Conservation (phyloP, 768 basidiomycete genomes). For the Neoboletus magnificus region DNA sequence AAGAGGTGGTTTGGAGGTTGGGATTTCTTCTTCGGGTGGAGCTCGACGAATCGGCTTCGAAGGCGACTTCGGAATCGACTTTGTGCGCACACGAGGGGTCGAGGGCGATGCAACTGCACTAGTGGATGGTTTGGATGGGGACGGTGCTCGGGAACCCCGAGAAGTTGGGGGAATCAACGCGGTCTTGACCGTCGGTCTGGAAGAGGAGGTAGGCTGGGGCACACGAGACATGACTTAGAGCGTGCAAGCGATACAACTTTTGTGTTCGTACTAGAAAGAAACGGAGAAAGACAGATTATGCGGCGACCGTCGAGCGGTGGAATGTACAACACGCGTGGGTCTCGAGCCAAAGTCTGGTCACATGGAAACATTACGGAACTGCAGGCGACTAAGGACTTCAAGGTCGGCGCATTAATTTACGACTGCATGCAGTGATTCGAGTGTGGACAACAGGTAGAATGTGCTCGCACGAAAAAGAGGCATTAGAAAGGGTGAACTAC, state of each 20-base stretch:
- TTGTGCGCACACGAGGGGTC: conserved; percentile 35
- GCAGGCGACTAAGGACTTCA: background rate
- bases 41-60: conserved; percentile 27
- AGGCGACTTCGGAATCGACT: conserved; percentile 36
- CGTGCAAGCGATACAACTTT: background rate
- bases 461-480: background rate
- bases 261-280: conserved; percentile 6
- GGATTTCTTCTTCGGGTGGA: conserved; percentile 20
- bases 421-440: background rate
- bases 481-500: background rate
- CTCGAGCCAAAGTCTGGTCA: conserved; percentile 1
- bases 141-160: conserved; percentile 30
- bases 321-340: conserved; percentile 2
- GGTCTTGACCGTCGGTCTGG: conserved; percentile 31
- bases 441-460: background rate
- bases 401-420: background rate
- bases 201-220: conserved; percentile 33
- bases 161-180: conserved; percentile 26
- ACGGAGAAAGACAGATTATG: background rate
- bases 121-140: conserved; percentile 29
- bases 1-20: conserved; percentile 33
- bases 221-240: conserved; percentile 38
- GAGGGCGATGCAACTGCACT: conserved; percentile 23
- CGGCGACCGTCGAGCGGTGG: background rate
- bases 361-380: conserved; percentile 21